Conservation (phyloP, 2,329 filamentous ascomycete genomes). For the Colletotrichum euphorbiae region DNA sequence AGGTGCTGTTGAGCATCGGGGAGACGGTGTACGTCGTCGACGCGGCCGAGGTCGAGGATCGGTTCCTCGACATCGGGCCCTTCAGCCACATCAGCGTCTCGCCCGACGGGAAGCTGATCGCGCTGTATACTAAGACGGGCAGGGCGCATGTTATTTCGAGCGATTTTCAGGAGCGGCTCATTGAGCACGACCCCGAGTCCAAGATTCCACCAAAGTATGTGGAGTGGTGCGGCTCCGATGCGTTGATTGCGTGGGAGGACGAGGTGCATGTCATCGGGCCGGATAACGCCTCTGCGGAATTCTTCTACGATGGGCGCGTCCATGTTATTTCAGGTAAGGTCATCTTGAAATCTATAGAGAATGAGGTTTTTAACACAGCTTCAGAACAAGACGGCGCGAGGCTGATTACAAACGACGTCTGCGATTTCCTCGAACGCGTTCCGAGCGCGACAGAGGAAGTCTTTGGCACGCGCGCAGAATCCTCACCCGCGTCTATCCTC, state of each 20-base stretch:
- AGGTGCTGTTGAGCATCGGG: constrained; percentile 87
- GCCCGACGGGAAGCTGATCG: constrained; percentile 88
- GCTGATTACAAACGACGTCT: constrained; percentile 91
- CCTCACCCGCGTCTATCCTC: constrained; percentile 90
- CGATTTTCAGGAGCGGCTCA: constrained; percentile 92
- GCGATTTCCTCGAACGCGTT: constrained; percentile 96
- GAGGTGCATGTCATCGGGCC: constrained; percentile 95
- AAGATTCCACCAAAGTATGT: constrained; percentile 88
- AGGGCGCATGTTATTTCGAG: constrained; percentile 93
- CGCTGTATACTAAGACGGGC: constrained; percentile 86
- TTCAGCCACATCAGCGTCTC: constrained; percentile 93
- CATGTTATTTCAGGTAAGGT: constrained; percentile 84
- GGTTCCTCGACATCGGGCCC: constrained; percentile 89
- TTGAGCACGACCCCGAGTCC: constrained; percentile 90
- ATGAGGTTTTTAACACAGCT: constrained; percentile 35
- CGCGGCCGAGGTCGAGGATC: constrained; percentile 89
- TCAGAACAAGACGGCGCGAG: constrained; percentile 84
- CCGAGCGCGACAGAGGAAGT: constrained; percentile 88
- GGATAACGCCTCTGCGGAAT: constrained; percentile 78
- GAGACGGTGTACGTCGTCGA: constrained; percentile 90
- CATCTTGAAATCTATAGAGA: neutral
- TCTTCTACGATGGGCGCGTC: constrained; percentile 91
- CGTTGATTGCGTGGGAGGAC: constrained; percentile 96
- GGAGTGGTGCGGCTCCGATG: constrained; percentile 97
- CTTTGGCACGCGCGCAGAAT: constrained; percentile 88